These are phyloP conservation scores for Entamoeba histolytica DNA, from an alignment of 208 protist species.

Conservation along the genomic window DNA sequence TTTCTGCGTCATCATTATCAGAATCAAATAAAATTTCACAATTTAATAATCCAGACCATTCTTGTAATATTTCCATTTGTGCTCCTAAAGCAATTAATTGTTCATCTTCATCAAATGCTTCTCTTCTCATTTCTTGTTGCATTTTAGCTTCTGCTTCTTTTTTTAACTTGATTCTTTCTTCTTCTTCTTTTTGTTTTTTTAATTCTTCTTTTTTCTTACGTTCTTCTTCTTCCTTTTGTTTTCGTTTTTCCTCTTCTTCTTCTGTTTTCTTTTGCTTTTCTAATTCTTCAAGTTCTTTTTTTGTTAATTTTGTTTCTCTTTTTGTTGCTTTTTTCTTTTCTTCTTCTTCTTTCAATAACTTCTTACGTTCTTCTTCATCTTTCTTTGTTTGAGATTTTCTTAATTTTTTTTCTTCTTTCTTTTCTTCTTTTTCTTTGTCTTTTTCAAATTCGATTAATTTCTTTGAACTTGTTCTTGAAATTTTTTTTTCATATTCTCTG, in stretches of 20 bases:
- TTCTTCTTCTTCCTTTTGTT: background rate
- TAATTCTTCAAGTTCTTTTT: background rate
- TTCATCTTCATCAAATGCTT: background rate
- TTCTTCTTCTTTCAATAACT: background rate
- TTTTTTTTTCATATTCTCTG: background rate
- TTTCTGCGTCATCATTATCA: background rate
- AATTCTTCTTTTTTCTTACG: background rate
- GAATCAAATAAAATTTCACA: background rate
- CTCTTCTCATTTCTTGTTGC: background rate
- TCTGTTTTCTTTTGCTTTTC: background rate
- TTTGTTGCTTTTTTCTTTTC: background rate
- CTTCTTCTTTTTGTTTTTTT: background rate
- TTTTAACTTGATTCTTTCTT: background rate
- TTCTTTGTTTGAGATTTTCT: background rate
- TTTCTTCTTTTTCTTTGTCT: background rate
- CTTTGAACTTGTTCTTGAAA: background rate
- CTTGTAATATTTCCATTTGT: background rate
- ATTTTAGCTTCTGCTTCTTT: background rate
- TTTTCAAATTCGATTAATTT: background rate
- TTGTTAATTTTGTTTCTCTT: background rate
- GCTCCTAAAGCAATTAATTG: background rate
- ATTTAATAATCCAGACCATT: background rate
- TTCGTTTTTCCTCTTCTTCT: background rate
- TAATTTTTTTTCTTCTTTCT: background rate
- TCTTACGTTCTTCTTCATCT: background rate